Evolutionary conservation across 495 filamentous ascomycete species (phyloP).

Genomic region (Aspergillus nanangensis): DNA sequence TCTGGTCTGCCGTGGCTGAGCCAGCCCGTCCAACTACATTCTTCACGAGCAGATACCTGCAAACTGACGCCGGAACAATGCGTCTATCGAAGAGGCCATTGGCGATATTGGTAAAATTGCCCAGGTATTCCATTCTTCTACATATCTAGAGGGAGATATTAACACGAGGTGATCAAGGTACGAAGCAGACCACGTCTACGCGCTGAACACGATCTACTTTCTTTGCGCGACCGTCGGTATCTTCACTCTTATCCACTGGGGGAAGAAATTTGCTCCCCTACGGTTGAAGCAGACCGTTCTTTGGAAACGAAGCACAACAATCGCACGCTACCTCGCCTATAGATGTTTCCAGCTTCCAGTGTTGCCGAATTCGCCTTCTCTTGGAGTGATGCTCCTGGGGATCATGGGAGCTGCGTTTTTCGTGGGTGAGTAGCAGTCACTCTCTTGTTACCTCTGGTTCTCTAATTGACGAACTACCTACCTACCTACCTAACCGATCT

Average conservation of each 20-base stretch:
- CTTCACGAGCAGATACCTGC: slow-evolving; percentile 38
- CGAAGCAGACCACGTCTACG: slow-evolving; percentile 48
- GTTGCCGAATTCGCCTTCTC: slow-evolving; percentile 37
- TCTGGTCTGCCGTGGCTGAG: slow-evolving; percentile 36
- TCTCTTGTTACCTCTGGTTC: too few relatives aligned
- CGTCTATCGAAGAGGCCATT: slow-evolving; percentile 37
- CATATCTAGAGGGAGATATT: too few relatives aligned
- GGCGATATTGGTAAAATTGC: slow-evolving; percentile 47
- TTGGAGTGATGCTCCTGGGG: slow-evolving; percentile 39
- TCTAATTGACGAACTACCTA: too few relatives aligned
- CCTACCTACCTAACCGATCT: slow-evolving; percentile 4
- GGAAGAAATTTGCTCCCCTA: slow-evolving; percentile 17
- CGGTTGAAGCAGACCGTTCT: slow-evolving; percentile 10
- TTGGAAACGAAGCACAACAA: slow-evolving; percentile 22
- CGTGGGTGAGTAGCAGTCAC: slow-evolving; percentile 37
- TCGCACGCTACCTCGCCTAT: slow-evolving; percentile 36
- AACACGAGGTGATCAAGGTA: too few relatives aligned
- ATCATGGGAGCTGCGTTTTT: slow-evolving; percentile 42
- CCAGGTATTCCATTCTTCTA: neutral
- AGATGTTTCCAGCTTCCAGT: slow-evolving; percentile 30
- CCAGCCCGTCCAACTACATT: slow-evolving; percentile 45
- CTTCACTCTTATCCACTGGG: slow-evolving; percentile 36
- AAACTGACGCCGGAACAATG: slow-evolving; percentile 44
- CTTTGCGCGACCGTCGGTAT: slow-evolving; percentile 41
- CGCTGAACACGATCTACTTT: slow-evolving; percentile 45